These are phyloP conservation scores for Mariannaea elegans DNA, from an alignment of 2,329 filamentous ascomycete genomes.

Conservation along the genomic window DNA sequence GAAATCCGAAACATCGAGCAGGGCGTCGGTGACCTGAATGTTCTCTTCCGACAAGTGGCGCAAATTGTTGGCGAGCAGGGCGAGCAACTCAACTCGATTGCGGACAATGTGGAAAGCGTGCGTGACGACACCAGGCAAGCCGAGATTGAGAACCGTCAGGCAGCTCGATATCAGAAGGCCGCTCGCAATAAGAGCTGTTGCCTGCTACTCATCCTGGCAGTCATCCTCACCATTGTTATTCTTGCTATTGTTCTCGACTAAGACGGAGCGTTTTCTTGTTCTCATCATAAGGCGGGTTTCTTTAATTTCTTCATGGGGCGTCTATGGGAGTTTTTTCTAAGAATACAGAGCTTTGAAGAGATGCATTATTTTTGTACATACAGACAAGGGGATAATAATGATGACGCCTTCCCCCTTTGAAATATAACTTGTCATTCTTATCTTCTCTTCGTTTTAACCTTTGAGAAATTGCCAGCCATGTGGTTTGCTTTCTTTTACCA, in stretches of 20 bases:
- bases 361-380: constrained; percentile 32
- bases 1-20: constrained; percentile 99
- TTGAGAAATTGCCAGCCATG: constrained; percentile 35
- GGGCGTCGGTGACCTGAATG: constrained; percentile 93
- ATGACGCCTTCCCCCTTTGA: constrained; percentile 9
- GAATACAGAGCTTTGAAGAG: constrained; percentile 32
- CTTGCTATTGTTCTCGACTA: constrained; percentile 84
- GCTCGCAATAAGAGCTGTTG: constrained; percentile 95
- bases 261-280: constrained; percentile 26
- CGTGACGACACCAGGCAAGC: constrained; percentile 84
- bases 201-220: constrained; percentile 83
- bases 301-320: constrained; percentile 32
- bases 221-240: constrained; percentile 90
- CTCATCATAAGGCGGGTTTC: constrained; percentile 15
- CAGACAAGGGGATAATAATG: constrained; percentile 30
- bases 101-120: constrained; percentile 86
- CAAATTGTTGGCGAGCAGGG: constrained; percentile 97
- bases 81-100: constrained; percentile 85
- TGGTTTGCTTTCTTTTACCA: constrained; percentile 13
- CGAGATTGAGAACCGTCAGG: constrained; percentile 84
- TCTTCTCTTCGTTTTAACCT: constrained; percentile 10
- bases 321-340: constrained; percentile 37
- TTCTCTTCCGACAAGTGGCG: constrained; percentile 96
- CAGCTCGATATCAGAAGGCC: constrained; percentile 92
- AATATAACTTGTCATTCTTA: constrained; percentile 27